A percentile compares a stretch with the other conserved stretches of the same genome.
phyloP scores from a whole-genome alignment of 176 grass and related monocot species.

The Secale cereale region DNA sequence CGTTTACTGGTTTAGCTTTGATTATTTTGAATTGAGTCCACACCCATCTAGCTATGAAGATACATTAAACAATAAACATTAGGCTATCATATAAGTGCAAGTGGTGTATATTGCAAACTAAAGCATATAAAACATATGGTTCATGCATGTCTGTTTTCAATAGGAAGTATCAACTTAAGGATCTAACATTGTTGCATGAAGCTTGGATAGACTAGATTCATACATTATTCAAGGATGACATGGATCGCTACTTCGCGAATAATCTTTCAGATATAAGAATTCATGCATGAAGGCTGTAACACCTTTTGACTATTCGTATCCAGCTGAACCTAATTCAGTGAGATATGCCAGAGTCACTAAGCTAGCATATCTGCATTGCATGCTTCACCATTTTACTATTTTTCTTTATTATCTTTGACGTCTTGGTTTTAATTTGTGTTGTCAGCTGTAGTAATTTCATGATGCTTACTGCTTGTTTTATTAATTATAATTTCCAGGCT shows the following conservation, averaged over 20 bases:
- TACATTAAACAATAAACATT: not conserved
- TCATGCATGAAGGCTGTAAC: not conserved
- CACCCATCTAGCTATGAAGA: not conserved
- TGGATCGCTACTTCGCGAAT: not conserved
- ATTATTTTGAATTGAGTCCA: constrained; percentile 3
- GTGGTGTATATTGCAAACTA: not conserved
- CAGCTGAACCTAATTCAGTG: constrained; percentile 4
- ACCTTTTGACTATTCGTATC: not conserved
- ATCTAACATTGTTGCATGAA: not conserved
- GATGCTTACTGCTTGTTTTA: constrained; percentile 18
- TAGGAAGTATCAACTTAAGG: not conserved
- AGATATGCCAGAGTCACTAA: not conserved
- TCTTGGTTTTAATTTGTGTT: not conserved
- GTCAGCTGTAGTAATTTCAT: constrained; percentile 13
- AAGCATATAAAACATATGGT: not conserved
- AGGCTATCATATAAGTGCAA: not conserved
- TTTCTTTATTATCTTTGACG: not conserved
- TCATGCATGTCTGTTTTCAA: not conserved
- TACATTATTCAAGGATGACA: not conserved
- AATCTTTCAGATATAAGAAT: not conserved
- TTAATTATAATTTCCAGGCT: constrained; percentile 53
- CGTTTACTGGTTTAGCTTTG: not conserved
- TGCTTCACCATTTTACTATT: not conserved
- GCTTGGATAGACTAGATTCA: constrained; percentile 15
- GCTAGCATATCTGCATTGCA: not conserved